phyloP scores from a whole-genome alignment of 495 filamentous ascomycete species.

The Hapsidospora chrysogenum region DNA sequence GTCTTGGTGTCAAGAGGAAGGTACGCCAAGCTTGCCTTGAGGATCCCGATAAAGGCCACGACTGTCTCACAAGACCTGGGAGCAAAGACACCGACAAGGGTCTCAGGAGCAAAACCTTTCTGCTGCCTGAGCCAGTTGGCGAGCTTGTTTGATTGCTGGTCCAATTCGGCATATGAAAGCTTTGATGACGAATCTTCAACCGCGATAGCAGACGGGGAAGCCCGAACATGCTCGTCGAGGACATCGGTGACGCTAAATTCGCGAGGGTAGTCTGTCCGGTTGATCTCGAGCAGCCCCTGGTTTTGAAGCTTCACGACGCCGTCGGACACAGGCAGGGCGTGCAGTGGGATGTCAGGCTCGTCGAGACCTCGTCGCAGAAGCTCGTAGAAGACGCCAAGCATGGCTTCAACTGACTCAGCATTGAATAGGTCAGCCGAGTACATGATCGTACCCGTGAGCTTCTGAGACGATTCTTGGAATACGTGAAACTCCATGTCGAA shows the following conservation, averaged over 20 bases:
- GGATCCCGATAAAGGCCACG: conserved; percentile 4
- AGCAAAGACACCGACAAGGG: conserved; percentile 4
- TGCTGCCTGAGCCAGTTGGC: conserved; percentile 2
- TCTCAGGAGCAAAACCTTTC: conserved; percentile 3
- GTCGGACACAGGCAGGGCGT: conserved; percentile 2
- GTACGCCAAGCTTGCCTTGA: too few species aligned
- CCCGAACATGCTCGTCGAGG: conserved; percentile 4
- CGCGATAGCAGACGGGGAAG: conserved; percentile 1
- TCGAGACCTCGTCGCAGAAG: conserved; percentile 3
- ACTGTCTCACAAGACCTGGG: conserved; percentile 5
- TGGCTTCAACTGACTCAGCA: conserved; percentile 1
- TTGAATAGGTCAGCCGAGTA: conserved; percentile 5
- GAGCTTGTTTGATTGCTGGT: conserved; percentile 4
- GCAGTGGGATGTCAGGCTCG: conserved; percentile 2
- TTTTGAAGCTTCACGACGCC: neutral
- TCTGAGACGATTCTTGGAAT: conserved; percentile 2
- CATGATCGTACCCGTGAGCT: conserved; percentile 2
- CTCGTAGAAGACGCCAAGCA: conserved; percentile 2
- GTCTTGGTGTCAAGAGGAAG: conserved; percentile 3
- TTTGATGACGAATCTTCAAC: conserved; percentile 4
- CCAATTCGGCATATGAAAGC: conserved; percentile 6
- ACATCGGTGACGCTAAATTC: conserved; percentile 5
- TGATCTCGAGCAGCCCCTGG: conserved; percentile 3
- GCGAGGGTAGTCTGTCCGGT: conserved; percentile 3
- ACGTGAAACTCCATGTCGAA: conserved; percentile 7